Percentiles rank a stretch among this genome's conserved stretches.
Conservation (phyloP, 306 rosid species). For the Castanea sativa region DNA sequence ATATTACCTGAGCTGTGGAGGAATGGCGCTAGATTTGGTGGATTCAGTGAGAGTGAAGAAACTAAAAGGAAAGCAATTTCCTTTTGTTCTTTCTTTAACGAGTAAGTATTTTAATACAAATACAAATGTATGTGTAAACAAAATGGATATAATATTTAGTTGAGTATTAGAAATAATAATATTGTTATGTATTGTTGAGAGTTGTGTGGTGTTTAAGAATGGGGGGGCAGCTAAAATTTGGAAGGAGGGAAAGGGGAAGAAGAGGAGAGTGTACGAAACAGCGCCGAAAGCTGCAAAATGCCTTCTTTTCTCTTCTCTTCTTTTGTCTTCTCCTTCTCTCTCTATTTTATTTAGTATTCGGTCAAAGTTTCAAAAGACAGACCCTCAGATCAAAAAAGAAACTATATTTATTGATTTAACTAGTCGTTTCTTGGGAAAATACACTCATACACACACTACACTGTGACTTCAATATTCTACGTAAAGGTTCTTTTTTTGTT, state of each 20-base stretch:
- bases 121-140: too few relatives aligned
- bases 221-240: conserved; percentile 28
- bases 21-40: conserved; percentile 44
- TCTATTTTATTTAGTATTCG: too few relatives aligned
- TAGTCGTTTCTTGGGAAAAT: too few relatives aligned
- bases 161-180: too few relatives aligned
- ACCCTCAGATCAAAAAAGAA: too few relatives aligned
- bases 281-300: conserved; percentile 77
- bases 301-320: conserved; percentile 16
- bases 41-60: conserved; percentile 30
- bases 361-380: too few relatives aligned
- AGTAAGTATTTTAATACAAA: not conserved
- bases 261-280: conserved; percentile 29
- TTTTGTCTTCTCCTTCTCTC: not conserved
- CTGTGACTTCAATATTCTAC: too few relatives aligned
- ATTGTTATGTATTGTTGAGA: not conserved
- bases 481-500: too few relatives aligned
- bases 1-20: conserved; percentile 15
- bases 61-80: conserved; percentile 30
- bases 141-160: not conserved
- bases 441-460: too few relatives aligned
- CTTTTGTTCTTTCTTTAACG: conserved; percentile 12
- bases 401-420: too few relatives aligned
- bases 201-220: not conserved
- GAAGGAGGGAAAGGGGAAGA: conserved; percentile 3